Percentiles rank a stretch among this genome's conserved stretches.
These are phyloP conservation scores for Hypoxylon fuscum DNA, from an alignment of 495 filamentous ascomycete species.

Conservation along the genomic window DNA sequence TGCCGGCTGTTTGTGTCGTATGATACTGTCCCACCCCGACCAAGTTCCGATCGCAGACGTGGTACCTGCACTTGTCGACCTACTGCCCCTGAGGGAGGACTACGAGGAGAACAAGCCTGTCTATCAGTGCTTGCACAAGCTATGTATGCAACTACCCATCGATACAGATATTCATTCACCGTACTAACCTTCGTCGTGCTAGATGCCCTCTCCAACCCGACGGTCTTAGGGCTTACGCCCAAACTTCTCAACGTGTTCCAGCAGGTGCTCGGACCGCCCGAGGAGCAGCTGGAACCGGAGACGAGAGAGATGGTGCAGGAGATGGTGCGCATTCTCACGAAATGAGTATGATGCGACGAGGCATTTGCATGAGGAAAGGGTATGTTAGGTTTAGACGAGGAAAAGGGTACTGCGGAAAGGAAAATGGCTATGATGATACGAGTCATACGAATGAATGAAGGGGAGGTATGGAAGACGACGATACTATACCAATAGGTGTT, in stretches of 20 bases:
- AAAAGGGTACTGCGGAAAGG: neutral
- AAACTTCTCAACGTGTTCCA: conserved; percentile 82
- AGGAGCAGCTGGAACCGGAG: conserved; percentile 85
- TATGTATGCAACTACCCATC: conserved; percentile 69
- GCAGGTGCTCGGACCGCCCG: conserved; percentile 77
- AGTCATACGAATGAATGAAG: conserved; percentile 35
- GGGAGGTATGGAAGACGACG: conserved; percentile 10
- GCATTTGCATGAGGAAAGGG: conserved; percentile 3
- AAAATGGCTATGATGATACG: conserved; percentile 31
- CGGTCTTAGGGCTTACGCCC: conserved; percentile 77
- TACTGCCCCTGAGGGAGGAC: conserved; percentile 91
- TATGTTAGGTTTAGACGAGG: neutral
- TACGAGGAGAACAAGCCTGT: conserved; percentile 96
- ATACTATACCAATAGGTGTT: conserved; percentile 9
- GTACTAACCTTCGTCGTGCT: no score
- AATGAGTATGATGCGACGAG: conserved; percentile 13
- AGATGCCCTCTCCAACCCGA: conserved; percentile 78
- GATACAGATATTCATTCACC: no score
- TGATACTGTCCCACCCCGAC: conserved; percentile 86
- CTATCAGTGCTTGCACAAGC: conserved; percentile 83
- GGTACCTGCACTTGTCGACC: conserved; percentile 77
- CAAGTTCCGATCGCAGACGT: conserved; percentile 81
- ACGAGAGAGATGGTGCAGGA: conserved; percentile 62
- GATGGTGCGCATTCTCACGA: conserved; percentile 38
- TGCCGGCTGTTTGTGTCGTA: conserved; percentile 88